Base-by-base conservation (phyloP, 2,329 filamentous ascomycete genomes). In the Pestalotiopsis fici region DNA sequence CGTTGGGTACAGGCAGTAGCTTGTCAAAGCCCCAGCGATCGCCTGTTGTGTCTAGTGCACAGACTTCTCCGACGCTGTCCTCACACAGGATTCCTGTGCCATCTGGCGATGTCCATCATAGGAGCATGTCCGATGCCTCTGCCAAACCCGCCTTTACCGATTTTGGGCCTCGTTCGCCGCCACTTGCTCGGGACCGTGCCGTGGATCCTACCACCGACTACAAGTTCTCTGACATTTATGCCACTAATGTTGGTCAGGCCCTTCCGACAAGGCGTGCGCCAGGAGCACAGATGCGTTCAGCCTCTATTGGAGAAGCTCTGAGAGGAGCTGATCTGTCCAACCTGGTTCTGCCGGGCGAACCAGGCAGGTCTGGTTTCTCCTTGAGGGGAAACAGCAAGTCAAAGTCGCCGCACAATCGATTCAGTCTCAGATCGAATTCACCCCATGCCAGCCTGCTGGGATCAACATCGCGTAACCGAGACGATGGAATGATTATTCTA, bases 211-310 rank as follows among this genome's bases (percentile, higher is more conserved):
- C 83, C 3, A 78, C 83, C 39, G 83, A 83, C 57, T 91, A 91
- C 75, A 88, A 90, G 72, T 91, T 91, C 72, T 84, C 85, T 21
- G 87, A 85, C 70, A 90, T 87, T 68, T 77, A 87, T 63, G 85
- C 86, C 18, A 85, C 80, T 70, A 84, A 85, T 69, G 77, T 81
- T n/a, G 85, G 82, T 50, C 83, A 83, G 65, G 77, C 78, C 61
- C 69, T 85, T 39, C 83, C 85, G 31, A 80, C 79, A n/a, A 82
- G 78, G 71, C 80, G 78, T 68, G 72, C 72, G 39, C 70, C 73
- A n/a, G 69, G 73, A 28, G 68, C 71, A 37, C 65, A 69, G 37
- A 64, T 77, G 71, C 78, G 73, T 27, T 78, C 75, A 43, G 79
- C 75, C 68, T 80, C 83, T 28, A 83, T 90, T 75, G 83, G 83